phyloP scores from a whole-genome alignment of 2,329 filamentous ascomycete species.

The Cadophora sp. region DNA sequence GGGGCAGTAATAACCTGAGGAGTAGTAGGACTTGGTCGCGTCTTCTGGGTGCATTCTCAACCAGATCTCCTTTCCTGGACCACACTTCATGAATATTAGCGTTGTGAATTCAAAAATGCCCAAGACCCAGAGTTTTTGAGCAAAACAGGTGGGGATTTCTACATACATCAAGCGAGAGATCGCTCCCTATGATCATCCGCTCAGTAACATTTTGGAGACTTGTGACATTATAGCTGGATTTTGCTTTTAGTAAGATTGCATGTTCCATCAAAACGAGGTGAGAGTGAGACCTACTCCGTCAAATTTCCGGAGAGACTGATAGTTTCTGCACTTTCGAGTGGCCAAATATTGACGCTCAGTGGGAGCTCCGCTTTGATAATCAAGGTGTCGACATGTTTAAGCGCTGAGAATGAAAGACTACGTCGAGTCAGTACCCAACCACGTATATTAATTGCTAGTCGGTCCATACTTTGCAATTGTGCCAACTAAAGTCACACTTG shows the following conservation, averaged over 20 bases:
- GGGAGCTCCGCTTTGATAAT: not conserved
- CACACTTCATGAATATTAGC: not conserved
- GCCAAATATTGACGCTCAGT: constrained; percentile 4
- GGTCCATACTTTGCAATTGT: constrained; percentile 3
- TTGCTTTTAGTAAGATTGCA: not conserved
- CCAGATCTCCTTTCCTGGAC: not conserved
- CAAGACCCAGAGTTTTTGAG: no score
- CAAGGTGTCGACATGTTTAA: not conserved
- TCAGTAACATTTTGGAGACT: not conserved
- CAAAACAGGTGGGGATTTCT: no score
- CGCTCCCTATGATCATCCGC: not conserved
- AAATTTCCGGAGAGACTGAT: not conserved
- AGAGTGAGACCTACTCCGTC: not conserved
- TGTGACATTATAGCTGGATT: constrained; percentile 1
- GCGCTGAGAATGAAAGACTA: not conserved
- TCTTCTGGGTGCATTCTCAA: constrained; percentile 2
- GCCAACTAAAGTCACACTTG: not conserved
- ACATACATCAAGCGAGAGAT: not conserved
- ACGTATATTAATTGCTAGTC: no score
- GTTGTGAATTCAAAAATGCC: no score
- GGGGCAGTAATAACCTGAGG: not conserved
- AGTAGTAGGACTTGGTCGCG: not conserved
- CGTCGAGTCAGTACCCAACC: not conserved
- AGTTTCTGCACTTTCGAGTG: not conserved
- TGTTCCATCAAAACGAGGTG: not conserved